Conservation (phyloP, 2,329 filamentous ascomycete species). For the Magnaporthales sp. region DNA sequence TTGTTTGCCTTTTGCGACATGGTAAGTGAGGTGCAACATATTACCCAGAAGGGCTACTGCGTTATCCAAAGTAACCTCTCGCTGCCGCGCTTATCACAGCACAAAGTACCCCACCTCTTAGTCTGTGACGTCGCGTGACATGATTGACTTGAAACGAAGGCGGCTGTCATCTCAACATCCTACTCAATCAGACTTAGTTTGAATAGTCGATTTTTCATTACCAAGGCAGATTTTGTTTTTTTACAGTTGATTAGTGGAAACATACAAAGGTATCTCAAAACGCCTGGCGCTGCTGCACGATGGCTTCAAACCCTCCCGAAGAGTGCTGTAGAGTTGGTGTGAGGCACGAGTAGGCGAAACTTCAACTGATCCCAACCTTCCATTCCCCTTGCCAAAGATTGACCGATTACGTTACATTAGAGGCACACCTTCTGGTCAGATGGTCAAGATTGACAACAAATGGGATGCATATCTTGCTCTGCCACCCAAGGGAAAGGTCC, state of each 20-base stretch:
- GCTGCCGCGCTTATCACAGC: not conserved
- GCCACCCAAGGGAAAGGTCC: slow-evolving; percentile 28
- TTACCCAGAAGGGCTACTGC: not conserved
- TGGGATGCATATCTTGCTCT: slow-evolving; percentile 43
- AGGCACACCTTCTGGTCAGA: slow-evolving; percentile 36
- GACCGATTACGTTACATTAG: slow-evolving; percentile 19
- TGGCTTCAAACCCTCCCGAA: slow-evolving; percentile 45
- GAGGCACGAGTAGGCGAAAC: slow-evolving; percentile 43
- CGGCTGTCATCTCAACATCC: not conserved
- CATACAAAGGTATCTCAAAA: too few relatives aligned
- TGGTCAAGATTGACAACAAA: slow-evolving; percentile 33
- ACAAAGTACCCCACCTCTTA: not conserved
- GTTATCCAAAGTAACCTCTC: not conserved
- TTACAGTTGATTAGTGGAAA: too few relatives aligned
- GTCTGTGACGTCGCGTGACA: not conserved
- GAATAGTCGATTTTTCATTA: too few relatives aligned
- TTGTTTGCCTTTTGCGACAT: not conserved
- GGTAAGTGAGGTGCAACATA: not conserved
- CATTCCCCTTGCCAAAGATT: slow-evolving; percentile 4
- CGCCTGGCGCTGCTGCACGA: slow-evolving; percentile 16
- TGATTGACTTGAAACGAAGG: not conserved
- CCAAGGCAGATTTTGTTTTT: too few relatives aligned
- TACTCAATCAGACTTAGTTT: not conserved
- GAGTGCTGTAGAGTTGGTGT: slow-evolving; percentile 44
- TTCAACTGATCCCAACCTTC: not conserved